Percentiles rank a stretch among this genome's conserved stretches.
Evolutionary conservation across 306 rosid species (phyloP).

Genomic region (Abrus precatorius): DNA sequence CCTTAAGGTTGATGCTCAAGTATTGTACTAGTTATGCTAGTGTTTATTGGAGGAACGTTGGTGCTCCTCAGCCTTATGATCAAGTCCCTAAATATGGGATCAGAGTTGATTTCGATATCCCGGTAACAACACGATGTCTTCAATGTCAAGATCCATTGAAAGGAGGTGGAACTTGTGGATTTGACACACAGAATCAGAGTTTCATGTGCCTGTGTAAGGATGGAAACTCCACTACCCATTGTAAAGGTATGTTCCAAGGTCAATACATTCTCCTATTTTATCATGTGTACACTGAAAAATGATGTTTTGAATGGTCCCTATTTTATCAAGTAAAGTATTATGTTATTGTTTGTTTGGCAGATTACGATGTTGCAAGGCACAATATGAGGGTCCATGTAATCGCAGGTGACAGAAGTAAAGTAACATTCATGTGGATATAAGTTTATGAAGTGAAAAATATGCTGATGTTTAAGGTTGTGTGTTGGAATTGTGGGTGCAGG

Average conservation of each 20-base stretch:
- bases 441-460: conserved; percentile 9
- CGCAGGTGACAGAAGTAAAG: conserved; percentile 69
- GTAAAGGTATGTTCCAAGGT: conserved; percentile 62
- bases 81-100: conserved; percentile 92
- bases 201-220: conserved; percentile 79
- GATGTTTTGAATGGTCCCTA: neutral
- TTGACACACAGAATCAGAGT: conserved; percentile 58
- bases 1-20: conserved; percentile 78
- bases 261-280: neutral
- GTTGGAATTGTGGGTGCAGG: conserved; percentile 62
- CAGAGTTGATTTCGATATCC: conserved; percentile 82
- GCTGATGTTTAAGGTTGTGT: conserved; percentile 6
- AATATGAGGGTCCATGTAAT: conserved; percentile 65
- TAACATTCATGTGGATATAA: neutral
- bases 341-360: conserved; percentile 58
- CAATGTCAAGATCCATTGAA: conserved; percentile 81
- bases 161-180: conserved; percentile 93
- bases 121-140: conserved; percentile 81
- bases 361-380: conserved; percentile 59
- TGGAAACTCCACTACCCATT: conserved; percentile 81
- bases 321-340: neutral
- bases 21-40: conserved; percentile 84
- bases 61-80: conserved; percentile 76
- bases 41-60: conserved; percentile 89
- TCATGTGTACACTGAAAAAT: neutral